Conservation (phyloP, 768 basidiomycete species). For the Daedalea quercina region DNA sequence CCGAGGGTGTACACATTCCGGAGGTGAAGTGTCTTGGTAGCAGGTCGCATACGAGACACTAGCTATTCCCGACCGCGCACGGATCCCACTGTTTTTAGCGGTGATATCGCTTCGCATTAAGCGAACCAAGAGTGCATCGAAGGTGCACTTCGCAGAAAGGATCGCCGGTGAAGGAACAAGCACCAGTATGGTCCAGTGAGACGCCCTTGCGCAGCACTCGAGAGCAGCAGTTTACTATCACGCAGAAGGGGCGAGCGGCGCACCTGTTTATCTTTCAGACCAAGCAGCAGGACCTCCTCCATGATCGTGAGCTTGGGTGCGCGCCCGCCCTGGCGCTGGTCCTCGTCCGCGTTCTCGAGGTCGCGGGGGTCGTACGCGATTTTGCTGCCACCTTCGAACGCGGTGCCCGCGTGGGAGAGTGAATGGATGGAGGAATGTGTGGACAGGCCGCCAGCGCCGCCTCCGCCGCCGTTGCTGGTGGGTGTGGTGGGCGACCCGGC, state of each 20-base stretch:
- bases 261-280: slow-evolving; percentile 95
- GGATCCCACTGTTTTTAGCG: too few relatives aligned
- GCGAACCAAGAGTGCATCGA: too few relatives aligned
- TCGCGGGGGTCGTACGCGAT: slow-evolving; percentile 94
- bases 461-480: slow-evolving; percentile 9
- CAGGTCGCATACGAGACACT: too few relatives aligned
- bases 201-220: neutral
- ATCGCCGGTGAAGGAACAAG: too few relatives aligned
- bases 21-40: too few relatives aligned
- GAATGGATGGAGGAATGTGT: slow-evolving; percentile 4
- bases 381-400: slow-evolving; percentile 80
- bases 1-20: too few relatives aligned
- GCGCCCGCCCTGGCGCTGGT: slow-evolving; percentile 57
- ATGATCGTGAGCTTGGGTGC: slow-evolving; percentile 87
- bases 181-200: too few relatives aligned
- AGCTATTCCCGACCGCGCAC: too few relatives aligned
- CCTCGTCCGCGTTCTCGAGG: slow-evolving; percentile 63
- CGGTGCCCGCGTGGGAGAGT: slow-evolving; percentile 62
- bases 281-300: slow-evolving; percentile 93
- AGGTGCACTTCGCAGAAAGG: too few relatives aligned
- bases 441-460: slow-evolving; percentile 1
- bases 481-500: slow-evolving; percentile 21
- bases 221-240: too few relatives aligned
- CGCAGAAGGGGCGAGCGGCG: too few relatives aligned
- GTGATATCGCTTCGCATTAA: too few relatives aligned